Conservation (phyloP, 2,329 filamentous ascomycete genomes). For the Emergomyces pasteurianus region DNA sequence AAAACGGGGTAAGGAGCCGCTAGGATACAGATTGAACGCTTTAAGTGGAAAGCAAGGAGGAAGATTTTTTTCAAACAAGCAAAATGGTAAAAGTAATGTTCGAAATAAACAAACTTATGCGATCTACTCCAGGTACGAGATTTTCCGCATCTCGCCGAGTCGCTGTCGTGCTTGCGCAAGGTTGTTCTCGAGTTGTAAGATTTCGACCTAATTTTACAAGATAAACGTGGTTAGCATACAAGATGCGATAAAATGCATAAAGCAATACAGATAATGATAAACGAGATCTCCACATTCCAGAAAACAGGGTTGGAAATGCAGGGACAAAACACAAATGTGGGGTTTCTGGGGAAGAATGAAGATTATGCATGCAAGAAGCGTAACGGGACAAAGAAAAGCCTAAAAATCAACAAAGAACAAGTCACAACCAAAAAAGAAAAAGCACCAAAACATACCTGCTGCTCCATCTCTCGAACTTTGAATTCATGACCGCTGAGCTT, state of each 20-base stretch:
- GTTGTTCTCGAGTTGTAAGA: conserved; percentile 84
- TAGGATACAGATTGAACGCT: neutral
- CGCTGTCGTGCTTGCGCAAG: conserved; percentile 67
- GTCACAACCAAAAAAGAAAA: neutral
- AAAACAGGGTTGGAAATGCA: neutral
- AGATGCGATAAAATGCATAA: neutral
- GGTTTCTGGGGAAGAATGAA: neutral
- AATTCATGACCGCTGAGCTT: conserved; percentile 90
- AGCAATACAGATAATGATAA: neutral
- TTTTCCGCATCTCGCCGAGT: conserved; percentile 95
- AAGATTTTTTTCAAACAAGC: neutral
- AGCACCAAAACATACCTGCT: conserved; percentile 60
- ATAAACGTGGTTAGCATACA: conserved; percentile 8
- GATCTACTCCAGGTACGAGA: conserved; percentile 72
- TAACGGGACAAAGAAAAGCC: conserved; percentile 1
- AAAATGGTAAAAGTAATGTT: neutral
- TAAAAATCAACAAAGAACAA: neutral
- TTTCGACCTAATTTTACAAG: conserved; percentile 61
- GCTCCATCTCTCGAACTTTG: conserved; percentile 98
- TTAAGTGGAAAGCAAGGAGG: neutral
- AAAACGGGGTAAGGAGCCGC: neutral
- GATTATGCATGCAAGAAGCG: neutral
- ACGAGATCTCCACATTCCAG: neutral
- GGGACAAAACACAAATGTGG: neutral
- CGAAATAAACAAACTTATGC: neutral